phyloP scores from a whole-genome alignment of 768 basidiomycete species.

The Leccinum rimulosum region DNA sequence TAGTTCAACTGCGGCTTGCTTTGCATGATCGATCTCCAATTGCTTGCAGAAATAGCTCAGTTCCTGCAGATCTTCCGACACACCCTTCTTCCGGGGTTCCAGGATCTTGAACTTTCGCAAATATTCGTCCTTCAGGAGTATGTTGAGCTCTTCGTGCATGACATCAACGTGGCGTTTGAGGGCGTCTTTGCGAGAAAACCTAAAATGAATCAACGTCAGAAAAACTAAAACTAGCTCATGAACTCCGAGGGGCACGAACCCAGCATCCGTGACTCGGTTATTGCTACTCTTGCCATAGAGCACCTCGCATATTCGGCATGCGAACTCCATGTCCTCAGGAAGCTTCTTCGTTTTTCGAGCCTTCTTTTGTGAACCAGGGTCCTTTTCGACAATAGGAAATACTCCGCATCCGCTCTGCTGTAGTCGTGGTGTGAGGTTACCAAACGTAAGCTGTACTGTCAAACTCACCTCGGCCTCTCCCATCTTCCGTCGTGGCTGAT shows the following conservation, averaged over 20 bases:
- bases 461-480: neutral
- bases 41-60: neutral
- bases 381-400: neutral
- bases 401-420: neutral
- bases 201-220: neutral
- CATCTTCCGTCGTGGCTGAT: neutral
- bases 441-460: neutral
- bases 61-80: neutral
- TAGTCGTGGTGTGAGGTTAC: neutral
- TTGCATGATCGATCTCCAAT: neutral
- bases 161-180: constrained; percentile 8
- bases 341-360: neutral
- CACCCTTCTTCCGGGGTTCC: neutral
- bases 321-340: neutral
- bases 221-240: neutral
- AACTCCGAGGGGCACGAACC: neutral
- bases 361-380: neutral
- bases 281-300: neutral
- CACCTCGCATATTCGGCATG: neutral
- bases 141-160: neutral
- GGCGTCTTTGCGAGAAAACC: constrained; percentile 7
- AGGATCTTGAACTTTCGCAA: neutral
- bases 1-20: neutral
- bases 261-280: neutral
- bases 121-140: neutral